Evolutionary conservation across 1,139 yeast genomes (phyloP).

Genomic region (Saccharomyces uvarum): DNA sequence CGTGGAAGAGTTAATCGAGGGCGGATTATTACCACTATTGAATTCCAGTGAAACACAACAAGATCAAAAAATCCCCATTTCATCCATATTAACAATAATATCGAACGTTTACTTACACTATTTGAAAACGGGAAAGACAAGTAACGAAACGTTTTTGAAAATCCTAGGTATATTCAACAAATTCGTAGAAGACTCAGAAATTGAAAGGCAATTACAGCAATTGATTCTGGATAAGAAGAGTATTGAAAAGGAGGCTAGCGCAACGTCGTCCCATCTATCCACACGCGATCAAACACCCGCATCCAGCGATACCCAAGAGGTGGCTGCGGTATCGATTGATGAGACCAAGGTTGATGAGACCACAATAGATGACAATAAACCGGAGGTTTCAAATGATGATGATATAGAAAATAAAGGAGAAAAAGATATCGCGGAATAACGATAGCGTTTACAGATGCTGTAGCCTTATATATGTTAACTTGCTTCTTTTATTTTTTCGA

Average conservation of each 20-base stretch:
- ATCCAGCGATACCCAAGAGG: background rate
- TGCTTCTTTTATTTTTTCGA: background rate
- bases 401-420: background rate
- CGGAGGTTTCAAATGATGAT: background rate
- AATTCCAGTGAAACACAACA: slow-evolving; percentile 48
- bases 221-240: slow-evolving; percentile 33
- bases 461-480: background rate
- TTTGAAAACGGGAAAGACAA: slow-evolving; percentile 37
- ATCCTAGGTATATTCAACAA: slow-evolving; percentile 45
- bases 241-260: slow-evolving; percentile 17
- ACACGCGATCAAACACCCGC: background rate
- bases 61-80: slow-evolving; percentile 36
- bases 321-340: background rate
- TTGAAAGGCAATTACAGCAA: slow-evolving; percentile 36
- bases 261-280: background rate
- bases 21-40: slow-evolving; percentile 62
- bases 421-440: background rate
- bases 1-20: slow-evolving; percentile 55
- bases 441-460: background rate
- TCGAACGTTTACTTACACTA: slow-evolving; percentile 69
- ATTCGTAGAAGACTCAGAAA: slow-evolving; percentile 37
- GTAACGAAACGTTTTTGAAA: slow-evolving; percentile 40
- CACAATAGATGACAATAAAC: background rate
- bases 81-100: slow-evolving; percentile 57
- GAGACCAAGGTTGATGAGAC: background rate